These are phyloP conservation scores for Hanseniaspora valbyensis DNA, from an alignment of 805 yeast species.

Conservation along the genomic window DNA sequence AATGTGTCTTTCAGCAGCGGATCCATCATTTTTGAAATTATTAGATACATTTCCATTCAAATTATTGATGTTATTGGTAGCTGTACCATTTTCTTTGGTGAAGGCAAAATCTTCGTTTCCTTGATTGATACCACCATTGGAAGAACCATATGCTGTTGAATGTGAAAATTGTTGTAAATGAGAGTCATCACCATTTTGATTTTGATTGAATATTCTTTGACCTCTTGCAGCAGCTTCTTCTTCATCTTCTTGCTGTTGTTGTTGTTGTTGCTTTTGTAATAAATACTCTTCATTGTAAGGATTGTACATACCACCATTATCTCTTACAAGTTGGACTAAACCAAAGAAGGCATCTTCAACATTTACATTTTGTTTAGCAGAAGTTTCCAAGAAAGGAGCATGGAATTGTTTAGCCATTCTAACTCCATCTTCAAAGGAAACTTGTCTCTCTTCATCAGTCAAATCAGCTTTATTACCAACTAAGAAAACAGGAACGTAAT, in stretches of 20 bases:
- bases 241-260: background rate
- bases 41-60: no score
- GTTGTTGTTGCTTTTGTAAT: conserved; percentile 3
- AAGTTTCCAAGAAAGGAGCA: conserved; percentile 77
- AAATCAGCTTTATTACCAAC: conserved; percentile 73
- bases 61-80: background rate
- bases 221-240: background rate
- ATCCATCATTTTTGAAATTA: no score
- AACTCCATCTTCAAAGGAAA: conserved; percentile 53
- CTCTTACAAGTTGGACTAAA: conserved; percentile 48
- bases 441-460: conserved; percentile 59
- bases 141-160: no score
- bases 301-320: conserved; percentile 28
- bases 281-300: conserved; percentile 19
- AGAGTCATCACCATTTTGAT: no score
- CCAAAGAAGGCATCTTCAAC: conserved; percentile 77
- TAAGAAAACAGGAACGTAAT: conserved; percentile 65
- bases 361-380: conserved; percentile 82
- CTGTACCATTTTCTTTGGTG: background rate
- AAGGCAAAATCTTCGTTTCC: background rate
- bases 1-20: no score
- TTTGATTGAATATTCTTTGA: background rate
- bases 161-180: no score
- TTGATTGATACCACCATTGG: no score
- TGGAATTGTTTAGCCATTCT: conserved; percentile 52